Base-by-base conservation (phyloP, 176 grass and related monocot species). In the Carex cristatella region DNA sequence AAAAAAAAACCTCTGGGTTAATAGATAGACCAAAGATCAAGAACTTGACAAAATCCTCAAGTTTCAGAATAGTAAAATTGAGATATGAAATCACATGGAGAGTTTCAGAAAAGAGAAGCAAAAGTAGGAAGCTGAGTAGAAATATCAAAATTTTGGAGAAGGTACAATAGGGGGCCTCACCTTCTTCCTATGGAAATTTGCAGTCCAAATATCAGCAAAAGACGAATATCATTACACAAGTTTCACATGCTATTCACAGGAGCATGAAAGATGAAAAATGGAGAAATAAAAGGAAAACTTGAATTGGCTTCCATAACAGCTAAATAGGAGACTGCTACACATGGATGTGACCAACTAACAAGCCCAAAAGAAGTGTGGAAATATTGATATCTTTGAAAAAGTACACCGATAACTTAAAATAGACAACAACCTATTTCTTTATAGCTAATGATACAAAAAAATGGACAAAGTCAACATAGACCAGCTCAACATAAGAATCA, bases 401-500 rank as follows among this genome's bases (percentile, higher is more conserved):
- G 62, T 42, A 32, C 18, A 80, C 78, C 5, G 5, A 40, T 40
- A 40, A 40, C 38, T 40, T 40, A 6, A 0, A 40, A 40, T 40
- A 40, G 0, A 40, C 38, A 40, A 6, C 4, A 40, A 40, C 4
- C 38, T 40, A 40, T 0, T 40, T 40, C 38, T 40, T 40, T 40
- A 40, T 4, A 40, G 38, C 38, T 40, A 40, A 40, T 5, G 38
- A 40, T 40, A 40, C 48, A 51, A 42, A 4, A 68, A 56, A 68
- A 48, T 54, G 44, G 62, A 67, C 15, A 16, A 23, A 56, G 81
- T 83, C 81, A 83, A 83, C 64, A 83, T 83, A 54, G 65, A 54
- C 81, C 81, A 83, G 81, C 81, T 53, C 81, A 83, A 68, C 44
- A 83, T 32, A 53, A 66, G 40, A 67, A 67, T 83, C 79, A 63